phyloP scores from a whole-genome alignment of 441 rosid genomes.

The Jatropha podagrica region DNA sequence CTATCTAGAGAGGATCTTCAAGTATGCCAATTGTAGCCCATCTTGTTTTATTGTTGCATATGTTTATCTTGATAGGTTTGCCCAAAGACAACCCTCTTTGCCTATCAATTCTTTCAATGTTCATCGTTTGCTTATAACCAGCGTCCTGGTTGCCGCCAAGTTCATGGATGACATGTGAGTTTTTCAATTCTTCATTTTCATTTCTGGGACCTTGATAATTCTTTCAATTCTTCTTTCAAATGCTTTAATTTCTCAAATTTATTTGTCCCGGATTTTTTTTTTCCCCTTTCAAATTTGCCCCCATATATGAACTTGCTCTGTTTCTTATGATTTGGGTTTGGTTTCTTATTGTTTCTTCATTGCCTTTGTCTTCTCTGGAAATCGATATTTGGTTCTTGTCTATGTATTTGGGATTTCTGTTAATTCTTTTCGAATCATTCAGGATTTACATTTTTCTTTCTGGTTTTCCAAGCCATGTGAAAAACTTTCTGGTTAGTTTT shows the following conservation, averaged over 20 bases:
- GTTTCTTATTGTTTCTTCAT: background rate
- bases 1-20: constrained; percentile 75
- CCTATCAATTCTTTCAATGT: constrained; percentile 82
- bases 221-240: background rate
- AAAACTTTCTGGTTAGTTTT: background rate
- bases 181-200: background rate
- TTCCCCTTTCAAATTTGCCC: background rate
- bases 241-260: background rate
- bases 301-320: background rate
- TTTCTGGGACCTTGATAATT: background rate
- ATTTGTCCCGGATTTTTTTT: background rate
- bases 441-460: background rate
- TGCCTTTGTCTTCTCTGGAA: background rate
- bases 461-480: constrained; percentile 3
- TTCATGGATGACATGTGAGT: constrained; percentile 93
- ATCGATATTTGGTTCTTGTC: background rate
- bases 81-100: constrained; percentile 65
- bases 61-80: constrained; percentile 80
- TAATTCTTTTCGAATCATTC: background rate
- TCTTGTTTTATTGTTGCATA: constrained; percentile 84
- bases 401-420: too few species aligned
- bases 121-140: constrained; percentile 84
- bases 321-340: constrained; percentile 12
- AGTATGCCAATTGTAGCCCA: constrained; percentile 88
- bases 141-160: constrained; percentile 86